These are phyloP conservation scores for Zychaea mexicana DNA, from an alignment of 371 early-diverging fungal species.

Conservation along the genomic window DNA sequence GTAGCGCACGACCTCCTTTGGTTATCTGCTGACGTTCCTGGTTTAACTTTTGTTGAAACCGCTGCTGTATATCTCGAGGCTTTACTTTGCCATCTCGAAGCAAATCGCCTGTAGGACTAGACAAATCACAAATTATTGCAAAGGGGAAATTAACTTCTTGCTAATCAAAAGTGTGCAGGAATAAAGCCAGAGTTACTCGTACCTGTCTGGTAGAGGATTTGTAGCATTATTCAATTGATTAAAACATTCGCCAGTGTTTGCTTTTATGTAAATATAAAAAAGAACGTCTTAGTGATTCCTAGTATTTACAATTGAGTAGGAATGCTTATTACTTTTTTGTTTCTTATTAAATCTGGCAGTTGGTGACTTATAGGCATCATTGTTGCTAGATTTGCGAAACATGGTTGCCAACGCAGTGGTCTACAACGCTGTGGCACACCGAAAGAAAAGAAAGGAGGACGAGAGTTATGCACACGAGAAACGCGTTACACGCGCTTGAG, in stretches of 20 bases:
- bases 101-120: not conserved
- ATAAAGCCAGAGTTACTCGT: too few species aligned
- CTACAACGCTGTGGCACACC: too few species aligned
- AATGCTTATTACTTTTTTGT: not conserved
- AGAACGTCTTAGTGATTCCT: too few species aligned
- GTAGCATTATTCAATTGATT: too few species aligned
- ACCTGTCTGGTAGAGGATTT: too few species aligned
- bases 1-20: not conserved
- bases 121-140: too few species aligned
- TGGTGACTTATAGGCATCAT: slow-evolving; percentile 3
- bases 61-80: slow-evolving; percentile 7
- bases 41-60: slow-evolving; percentile 1
- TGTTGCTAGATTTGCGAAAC: not conserved
- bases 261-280: too few species aligned
- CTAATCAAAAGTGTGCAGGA: too few species aligned
- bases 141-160: too few species aligned
- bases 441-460: not conserved
- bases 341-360: not conserved
- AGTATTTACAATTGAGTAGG: too few species aligned
- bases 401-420: not conserved
- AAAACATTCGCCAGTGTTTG: too few species aligned
- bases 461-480: not conserved
- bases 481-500: not conserved
- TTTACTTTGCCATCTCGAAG: not conserved
- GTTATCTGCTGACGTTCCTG: not conserved